phyloP scores from a whole-genome alignment of 164 flowering plant genomes.

The Liriodendron chinense region DNA sequence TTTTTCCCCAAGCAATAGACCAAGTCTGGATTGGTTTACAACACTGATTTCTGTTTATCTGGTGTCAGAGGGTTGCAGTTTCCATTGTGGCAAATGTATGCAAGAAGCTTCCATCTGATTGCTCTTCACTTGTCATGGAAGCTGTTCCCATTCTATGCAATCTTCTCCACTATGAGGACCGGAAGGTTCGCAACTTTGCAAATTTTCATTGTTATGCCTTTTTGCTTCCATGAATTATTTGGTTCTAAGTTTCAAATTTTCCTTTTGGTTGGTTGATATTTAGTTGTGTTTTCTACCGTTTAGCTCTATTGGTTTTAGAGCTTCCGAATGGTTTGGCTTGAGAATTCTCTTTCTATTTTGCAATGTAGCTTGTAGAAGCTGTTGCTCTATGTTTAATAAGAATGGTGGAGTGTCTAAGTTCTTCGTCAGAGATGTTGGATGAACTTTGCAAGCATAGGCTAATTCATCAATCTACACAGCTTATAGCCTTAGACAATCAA shows the following conservation, averaged over 20 bases:
- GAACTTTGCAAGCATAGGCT: constrained; percentile 71
- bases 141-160: constrained; percentile 84
- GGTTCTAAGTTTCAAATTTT: background rate
- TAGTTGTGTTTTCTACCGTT: background rate
- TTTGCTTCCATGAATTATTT: background rate
- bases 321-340: background rate
- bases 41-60: background rate
- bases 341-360: background rate
- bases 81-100: constrained; percentile 79
- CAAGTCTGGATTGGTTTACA: too few relatives aligned
- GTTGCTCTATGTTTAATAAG: constrained; percentile 66
- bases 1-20: background rate
- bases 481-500: constrained; percentile 51
- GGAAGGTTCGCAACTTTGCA: constrained; percentile 19
- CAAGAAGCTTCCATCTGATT: constrained; percentile 68
- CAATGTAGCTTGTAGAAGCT: constrained; percentile 70
- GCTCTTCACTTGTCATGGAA: constrained; percentile 56
- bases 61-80: constrained; percentile 70
- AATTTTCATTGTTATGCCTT: background rate
- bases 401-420: constrained; percentile 46
- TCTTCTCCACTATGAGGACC: constrained; percentile 86
- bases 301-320: too few relatives aligned
- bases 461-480: constrained; percentile 52
- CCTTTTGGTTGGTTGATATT: background rate
- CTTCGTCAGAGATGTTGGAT: constrained; percentile 56